Evolutionary conservation across 2,329 filamentous ascomycete genomes (phyloP).

Genomic region (Tolypocladium cylindrosporum): DNA sequence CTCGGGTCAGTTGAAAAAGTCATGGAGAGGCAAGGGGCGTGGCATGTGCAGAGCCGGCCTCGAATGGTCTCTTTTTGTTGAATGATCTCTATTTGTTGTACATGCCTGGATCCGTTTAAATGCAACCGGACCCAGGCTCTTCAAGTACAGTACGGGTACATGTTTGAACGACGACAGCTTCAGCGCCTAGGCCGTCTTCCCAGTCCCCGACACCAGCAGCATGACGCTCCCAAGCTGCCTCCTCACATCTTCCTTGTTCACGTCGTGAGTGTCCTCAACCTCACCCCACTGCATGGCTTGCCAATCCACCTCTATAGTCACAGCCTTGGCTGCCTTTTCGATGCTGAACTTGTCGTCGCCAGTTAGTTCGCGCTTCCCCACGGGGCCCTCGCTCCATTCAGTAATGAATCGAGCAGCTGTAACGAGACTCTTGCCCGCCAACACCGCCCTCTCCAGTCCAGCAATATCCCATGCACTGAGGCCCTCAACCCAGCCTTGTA

Average conservation of each 20-base stretch:
- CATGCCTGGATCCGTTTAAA: background rate
- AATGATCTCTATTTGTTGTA: background rate
- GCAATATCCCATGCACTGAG: conserved; percentile 75
- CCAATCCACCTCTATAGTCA: conserved; percentile 79
- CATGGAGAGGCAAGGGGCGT: too few species aligned
- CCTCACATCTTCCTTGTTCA: conserved; percentile 80
- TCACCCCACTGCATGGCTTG: conserved; percentile 90
- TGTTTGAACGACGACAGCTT: background rate
- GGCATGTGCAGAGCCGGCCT: background rate
- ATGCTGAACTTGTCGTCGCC: conserved; percentile 53
- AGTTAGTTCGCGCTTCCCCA: conserved; percentile 31
- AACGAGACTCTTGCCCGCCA: conserved; percentile 81
- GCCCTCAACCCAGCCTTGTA: conserved; percentile 65
- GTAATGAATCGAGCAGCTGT: conserved; percentile 66
- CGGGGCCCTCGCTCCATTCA: conserved; percentile 76
- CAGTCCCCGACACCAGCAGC: conserved; percentile 61
- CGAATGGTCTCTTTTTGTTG: background rate
- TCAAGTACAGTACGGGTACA: background rate
- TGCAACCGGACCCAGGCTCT: background rate
- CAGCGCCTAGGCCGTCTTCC: conserved; percentile 9
- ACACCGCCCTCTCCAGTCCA: conserved; percentile 69
- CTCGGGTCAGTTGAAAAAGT: too few species aligned
- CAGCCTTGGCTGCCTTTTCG: conserved; percentile 68
- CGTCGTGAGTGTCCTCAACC: conserved; percentile 97
- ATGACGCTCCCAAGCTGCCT: conserved; percentile 84